Conservation (phyloP, 352 stramenopile species). For the Phytophthora sp. region DNA sequence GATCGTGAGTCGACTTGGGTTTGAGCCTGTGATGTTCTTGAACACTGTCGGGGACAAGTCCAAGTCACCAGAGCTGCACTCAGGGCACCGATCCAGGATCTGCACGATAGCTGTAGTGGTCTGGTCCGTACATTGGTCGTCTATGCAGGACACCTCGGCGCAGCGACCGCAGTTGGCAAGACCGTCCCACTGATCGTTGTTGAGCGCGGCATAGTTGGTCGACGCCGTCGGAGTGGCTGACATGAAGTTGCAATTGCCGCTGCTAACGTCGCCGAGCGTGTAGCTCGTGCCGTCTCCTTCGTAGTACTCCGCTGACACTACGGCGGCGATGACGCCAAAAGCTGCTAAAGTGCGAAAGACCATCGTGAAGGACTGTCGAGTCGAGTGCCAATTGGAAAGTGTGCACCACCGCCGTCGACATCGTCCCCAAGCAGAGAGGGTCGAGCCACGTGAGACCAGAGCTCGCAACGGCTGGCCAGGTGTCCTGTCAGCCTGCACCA, state of each 20-base stretch:
- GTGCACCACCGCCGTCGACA: neutral
- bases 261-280: conserved; percentile 27
- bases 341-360: conserved; percentile 8
- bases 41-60: conserved; percentile 75
- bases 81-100: conserved; percentile 70
- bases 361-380: conserved; percentile 11
- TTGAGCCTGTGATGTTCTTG: conserved; percentile 61
- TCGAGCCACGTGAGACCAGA: neutral
- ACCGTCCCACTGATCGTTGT: conserved; percentile 58
- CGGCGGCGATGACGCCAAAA: conserved; percentile 1
- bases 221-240: conserved; percentile 42
- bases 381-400: conserved; percentile 16
- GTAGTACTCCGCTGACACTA: conserved; percentile 27
- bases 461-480: conserved; percentile 2
- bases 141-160: conserved; percentile 57
- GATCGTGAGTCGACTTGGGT: conserved; percentile 55
- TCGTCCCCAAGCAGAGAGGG: neutral
- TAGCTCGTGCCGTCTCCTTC: conserved; percentile 49
- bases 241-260: conserved; percentile 58
- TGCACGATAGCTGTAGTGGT: conserved; percentile 52
- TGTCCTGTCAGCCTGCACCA: conserved; percentile 11
- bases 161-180: conserved; percentile 61
- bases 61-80: conserved; percentile 67
- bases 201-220: conserved; percentile 72
- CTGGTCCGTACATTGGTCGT: conserved; percentile 50